These are phyloP conservation scores for Poa pratensis DNA, from an alignment of 176 grass and related monocot genomes.

Conservation along the genomic window DNA sequence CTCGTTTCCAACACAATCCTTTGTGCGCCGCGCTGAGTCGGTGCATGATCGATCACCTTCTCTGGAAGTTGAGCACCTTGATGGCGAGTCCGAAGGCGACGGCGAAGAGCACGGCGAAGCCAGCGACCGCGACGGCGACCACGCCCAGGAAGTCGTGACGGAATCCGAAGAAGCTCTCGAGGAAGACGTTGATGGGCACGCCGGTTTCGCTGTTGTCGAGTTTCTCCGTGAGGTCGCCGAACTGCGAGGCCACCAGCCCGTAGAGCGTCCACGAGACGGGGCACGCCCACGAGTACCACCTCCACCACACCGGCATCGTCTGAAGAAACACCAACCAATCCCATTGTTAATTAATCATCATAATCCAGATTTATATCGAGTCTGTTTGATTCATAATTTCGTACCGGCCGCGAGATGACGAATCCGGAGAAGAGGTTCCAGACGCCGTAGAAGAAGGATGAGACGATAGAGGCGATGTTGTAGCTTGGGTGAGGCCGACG, in stretches of 20 bases:
- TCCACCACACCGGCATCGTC: constrained; percentile 64
- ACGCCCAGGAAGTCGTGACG: constrained; percentile 42
- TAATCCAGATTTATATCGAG: too few relatives aligned
- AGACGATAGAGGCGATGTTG: constrained; percentile 63
- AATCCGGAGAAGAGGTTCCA: constrained; percentile 75
- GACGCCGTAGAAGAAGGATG: constrained; percentile 58
- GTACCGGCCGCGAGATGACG: constrained; percentile 56
- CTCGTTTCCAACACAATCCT: background rate
- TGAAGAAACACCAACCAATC: constrained; percentile 17
- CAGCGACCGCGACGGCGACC: constrained; percentile 41
- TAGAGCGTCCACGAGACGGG: constrained; percentile 62
- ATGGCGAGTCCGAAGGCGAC: constrained; percentile 53
- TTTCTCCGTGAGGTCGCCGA: constrained; percentile 40
- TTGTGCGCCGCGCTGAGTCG: background rate
- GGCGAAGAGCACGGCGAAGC: constrained; percentile 51
- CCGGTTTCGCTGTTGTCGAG: constrained; percentile 22
- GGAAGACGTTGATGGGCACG: constrained; percentile 37
- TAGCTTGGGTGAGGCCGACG: constrained; percentile 56
- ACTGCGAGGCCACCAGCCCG: constrained; percentile 59
- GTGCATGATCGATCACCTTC: constrained; percentile 37
- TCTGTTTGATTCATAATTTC: too few relatives aligned
- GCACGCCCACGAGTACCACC: constrained; percentile 63
- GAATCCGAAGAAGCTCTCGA: constrained; percentile 54
- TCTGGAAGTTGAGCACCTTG: constrained; percentile 63
- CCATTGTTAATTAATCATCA: background rate